Conservation (phyloP, 2,329 filamentous ascomycete species). For the Aspergillus sp. region DNA sequence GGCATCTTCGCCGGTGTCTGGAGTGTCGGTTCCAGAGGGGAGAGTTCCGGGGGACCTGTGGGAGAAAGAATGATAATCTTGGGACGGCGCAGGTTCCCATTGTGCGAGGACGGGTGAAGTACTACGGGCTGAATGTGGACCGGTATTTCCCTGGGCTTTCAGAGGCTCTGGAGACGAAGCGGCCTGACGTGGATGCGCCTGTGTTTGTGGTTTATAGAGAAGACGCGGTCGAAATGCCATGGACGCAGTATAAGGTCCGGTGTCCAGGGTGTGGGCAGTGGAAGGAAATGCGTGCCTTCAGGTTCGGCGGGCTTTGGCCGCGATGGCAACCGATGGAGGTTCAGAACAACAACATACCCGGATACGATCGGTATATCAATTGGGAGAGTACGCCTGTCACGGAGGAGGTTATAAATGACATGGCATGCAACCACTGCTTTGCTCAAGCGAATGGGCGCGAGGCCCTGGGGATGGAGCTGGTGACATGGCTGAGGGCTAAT, state of each 20-base stretch:
- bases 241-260: not conserved
- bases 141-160: slow-evolving; percentile 1
- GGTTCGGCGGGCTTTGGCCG: not conserved
- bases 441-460: not conserved
- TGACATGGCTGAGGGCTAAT: not conserved
- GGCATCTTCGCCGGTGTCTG: not conserved
- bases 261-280: not conserved
- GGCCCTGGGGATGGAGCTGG: not conserved
- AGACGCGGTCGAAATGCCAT: not conserved
- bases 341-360: fast-evolving
- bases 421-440: not conserved
- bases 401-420: not conserved
- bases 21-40: not conserved
- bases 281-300: not conserved
- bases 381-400: not conserved
- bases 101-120: not conserved
- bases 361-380: not conserved
- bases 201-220: not conserved
- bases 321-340: not conserved
- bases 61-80: not conserved
- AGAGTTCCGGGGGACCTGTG: not conserved
- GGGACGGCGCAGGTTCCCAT: not conserved
- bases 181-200: not conserved
- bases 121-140: not conserved
- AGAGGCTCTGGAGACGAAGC: not conserved